Evolutionary conservation across 306 rosid species (phyloP).

Genomic region (Ceratonia siliqua): DNA sequence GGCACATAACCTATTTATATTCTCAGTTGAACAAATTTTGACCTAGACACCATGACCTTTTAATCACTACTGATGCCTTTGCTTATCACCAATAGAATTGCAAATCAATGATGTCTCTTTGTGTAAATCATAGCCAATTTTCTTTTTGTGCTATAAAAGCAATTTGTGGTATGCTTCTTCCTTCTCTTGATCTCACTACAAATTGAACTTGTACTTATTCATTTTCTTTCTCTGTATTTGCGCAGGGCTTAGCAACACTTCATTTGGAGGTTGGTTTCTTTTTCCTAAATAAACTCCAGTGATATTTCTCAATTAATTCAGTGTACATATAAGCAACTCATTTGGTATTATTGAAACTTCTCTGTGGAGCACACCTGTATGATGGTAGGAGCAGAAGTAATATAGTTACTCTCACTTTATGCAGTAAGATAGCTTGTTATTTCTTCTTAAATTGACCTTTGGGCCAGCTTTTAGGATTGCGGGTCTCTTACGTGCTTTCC

Average conservation of each 20-base stretch:
- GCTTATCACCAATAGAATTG: slow-evolving; percentile 11
- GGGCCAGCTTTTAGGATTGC: slow-evolving; percentile 7
- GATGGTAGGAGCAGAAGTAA: slow-evolving; percentile 4
- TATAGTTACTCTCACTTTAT: slow-evolving; percentile 8
- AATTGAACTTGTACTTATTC: slow-evolving; percentile 35
- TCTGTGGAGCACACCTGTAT: background rate
- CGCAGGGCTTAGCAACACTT: slow-evolving; percentile 85
- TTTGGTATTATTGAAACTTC: background rate
- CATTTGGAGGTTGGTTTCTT: slow-evolving; percentile 82
- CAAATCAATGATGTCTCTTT: background rate
- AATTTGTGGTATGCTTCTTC: background rate
- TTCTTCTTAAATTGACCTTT: background rate
- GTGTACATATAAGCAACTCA: background rate
- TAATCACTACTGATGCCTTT: background rate
- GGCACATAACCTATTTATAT: too few species aligned
- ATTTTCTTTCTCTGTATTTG: slow-evolving; percentile 33
- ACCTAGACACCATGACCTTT: background rate
- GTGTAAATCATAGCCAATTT: background rate
- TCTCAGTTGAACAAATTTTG: too few species aligned
- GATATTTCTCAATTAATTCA: slow-evolving; percentile 1
- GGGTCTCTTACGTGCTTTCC: background rate
- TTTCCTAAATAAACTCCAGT: background rate
- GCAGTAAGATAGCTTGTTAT: background rate
- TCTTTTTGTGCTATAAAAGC: background rate
- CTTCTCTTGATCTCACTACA: background rate